These are phyloP conservation scores for Alternaria angustiovoidea DNA, from an alignment of 2,329 filamentous ascomycete genomes.

Conservation along the genomic window DNA sequence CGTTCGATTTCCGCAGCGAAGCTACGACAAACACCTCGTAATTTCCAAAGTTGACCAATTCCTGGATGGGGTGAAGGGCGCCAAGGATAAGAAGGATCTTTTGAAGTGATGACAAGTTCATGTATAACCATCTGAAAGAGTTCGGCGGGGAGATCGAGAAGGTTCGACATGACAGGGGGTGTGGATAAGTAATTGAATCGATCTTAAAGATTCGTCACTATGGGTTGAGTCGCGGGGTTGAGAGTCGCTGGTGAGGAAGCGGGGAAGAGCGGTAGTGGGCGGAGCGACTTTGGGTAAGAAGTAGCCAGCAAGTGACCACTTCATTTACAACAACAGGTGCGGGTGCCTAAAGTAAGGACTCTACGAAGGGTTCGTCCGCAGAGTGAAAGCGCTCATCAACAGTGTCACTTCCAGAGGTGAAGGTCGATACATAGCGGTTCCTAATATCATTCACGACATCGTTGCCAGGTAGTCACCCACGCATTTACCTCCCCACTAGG, in stretches of 20 bases:
- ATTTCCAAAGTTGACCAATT: background rate
- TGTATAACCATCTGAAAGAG: background rate
- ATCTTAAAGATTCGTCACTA: background rate
- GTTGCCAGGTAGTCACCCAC: background rate
- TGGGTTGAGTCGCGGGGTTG: background rate
- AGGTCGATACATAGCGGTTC: background rate
- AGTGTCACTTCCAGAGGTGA: background rate
- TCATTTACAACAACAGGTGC: background rate
- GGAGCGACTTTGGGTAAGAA: background rate
- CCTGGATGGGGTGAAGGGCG: no score
- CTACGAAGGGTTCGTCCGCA: background rate
- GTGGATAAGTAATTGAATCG: background rate
- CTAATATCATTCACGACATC: background rate
- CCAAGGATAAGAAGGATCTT: no score
- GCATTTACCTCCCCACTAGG: no score
- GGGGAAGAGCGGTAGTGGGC: background rate
- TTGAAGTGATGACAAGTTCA: background rate
- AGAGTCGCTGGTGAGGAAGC: background rate
- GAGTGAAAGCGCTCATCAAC: background rate
- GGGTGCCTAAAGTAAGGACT: background rate
- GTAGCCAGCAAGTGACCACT: background rate
- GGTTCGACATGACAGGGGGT: background rate
- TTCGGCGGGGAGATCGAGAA: background rate
- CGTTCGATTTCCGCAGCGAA: background rate
- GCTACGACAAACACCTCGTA: background rate